Evolutionary conservation across 2,329 filamentous ascomycete species (phyloP), one percentile per base, ranked within the genome.

Genomic region (Phaeophleospora eucalypticola): DNA sequence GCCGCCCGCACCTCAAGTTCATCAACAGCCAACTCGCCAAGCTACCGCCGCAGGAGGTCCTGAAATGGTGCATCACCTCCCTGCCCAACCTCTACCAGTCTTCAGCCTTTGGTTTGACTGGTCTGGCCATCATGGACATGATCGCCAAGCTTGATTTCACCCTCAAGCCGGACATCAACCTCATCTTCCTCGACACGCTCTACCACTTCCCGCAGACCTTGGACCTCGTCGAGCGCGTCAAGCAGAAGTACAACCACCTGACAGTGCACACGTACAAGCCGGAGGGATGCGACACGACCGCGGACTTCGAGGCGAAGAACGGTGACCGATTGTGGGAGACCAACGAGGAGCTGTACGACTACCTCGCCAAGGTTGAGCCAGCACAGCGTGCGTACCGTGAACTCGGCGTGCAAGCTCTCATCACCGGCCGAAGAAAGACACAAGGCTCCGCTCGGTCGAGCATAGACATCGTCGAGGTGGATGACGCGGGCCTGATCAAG

Each of bases 281-380:
- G 10, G 80, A 84, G 43, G 88, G 85, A 42, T 80, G 80, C 61
- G 79, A 85, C 46, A 89, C 79, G 0, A 77, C 80, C 15, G 79
- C 80, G 42, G 84, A 95, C 55, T 96, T 98, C 63, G 86, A 89
- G 66, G 74, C 79, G 52, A 84, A 82, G 62, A 89, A 96, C 65
- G 93, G 93, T 63, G 76, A 84, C 65, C 81, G 82, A 57, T 74
- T 97, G 39, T 98, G 90, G 83, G 86, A 95, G 66, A 80, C 76
- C 24, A 85, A 93, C 56, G 80, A 89, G 41, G 87, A 96, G 63
- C 80, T 91, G 63, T 98, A 98, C 71, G 93, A 98, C 77, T 97
- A 88, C 78, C 78, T 93, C 53, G 93, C 90, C 72, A 98, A 98
- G 76, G 93, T 98, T 40, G 93, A 98, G 76, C 93, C 93, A 14